Evolutionary conservation across 2,329 filamentous ascomycete species (phyloP).

Genomic region (Aspergillus brunneoviolaceus): DNA sequence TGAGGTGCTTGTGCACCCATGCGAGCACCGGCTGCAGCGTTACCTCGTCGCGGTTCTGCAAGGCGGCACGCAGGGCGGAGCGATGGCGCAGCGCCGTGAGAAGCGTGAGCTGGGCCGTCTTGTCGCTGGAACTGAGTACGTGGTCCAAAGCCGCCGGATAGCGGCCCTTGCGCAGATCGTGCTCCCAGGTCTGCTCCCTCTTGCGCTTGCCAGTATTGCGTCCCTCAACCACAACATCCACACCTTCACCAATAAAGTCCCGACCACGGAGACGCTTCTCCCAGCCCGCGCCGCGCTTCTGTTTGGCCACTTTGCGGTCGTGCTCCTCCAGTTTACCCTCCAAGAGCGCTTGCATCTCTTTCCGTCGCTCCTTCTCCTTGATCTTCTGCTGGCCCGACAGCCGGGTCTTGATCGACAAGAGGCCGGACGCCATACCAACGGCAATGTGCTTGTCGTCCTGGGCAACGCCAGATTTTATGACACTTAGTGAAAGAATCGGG

Average conservation of each 20-base stretch:
- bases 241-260: slow-evolving; percentile 79
- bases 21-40: slow-evolving; percentile 77
- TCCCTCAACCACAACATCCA: slow-evolving; percentile 82
- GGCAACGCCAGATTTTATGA: slow-evolving; percentile 67
- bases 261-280: slow-evolving; percentile 66
- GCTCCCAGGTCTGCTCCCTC: slow-evolving; percentile 75
- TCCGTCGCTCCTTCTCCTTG: slow-evolving; percentile 71
- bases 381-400: slow-evolving; percentile 78
- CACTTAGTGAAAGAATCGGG: slow-evolving; percentile 79
- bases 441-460: slow-evolving; percentile 87
- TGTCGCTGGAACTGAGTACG: slow-evolving; percentile 63
- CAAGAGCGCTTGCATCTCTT: slow-evolving; percentile 80
- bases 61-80: slow-evolving; percentile 75
- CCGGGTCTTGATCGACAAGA: slow-evolving; percentile 88
- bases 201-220: slow-evolving; percentile 60
- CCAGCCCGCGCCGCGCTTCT: slow-evolving; percentile 63
- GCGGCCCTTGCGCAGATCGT: slow-evolving; percentile 72
- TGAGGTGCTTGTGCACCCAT: slow-evolving; percentile 79
- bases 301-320: slow-evolving; percentile 69
- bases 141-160: slow-evolving; percentile 77
- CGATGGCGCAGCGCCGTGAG: slow-evolving; percentile 84
- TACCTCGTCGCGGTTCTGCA: slow-evolving; percentile 77
- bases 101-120: slow-evolving; percentile 69
- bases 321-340: slow-evolving; percentile 75
- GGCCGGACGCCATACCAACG: slow-evolving; percentile 90